phyloP scores from a whole-genome alignment of 192 early-diverging fungal genomes.

The Lobulomyces angularis region DNA sequence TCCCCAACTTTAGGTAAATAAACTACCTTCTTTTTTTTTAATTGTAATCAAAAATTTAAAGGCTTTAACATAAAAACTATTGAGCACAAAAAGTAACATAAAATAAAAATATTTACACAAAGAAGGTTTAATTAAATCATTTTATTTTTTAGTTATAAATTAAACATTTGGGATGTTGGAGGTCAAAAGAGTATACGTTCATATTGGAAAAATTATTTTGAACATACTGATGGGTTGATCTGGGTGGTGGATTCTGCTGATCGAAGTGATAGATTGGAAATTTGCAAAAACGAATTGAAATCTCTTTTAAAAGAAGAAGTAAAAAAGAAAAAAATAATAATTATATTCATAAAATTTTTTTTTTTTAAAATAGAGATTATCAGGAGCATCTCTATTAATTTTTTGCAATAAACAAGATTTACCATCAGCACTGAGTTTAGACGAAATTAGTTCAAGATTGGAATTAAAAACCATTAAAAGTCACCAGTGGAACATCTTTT shows the following conservation, averaged over 20 bases:
- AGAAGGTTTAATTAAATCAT: background rate
- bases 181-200: constrained; percentile 93
- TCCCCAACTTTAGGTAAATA: constrained; percentile 93
- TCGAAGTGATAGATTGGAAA: constrained; percentile 57
- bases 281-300: constrained; percentile 67
- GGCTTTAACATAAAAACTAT: constrained; percentile 97
- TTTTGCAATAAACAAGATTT: constrained; percentile 99
- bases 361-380: constrained; percentile 45
- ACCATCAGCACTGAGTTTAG: constrained; percentile 55
- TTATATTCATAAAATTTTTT: background rate
- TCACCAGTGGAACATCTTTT: constrained; percentile 87
- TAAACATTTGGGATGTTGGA: constrained; percentile 95
- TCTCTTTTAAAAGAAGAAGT: constrained; percentile 81
- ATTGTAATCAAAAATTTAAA: no score
- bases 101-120: background rate
- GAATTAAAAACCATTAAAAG: constrained; percentile 57
- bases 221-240: constrained; percentile 91
- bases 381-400: constrained; percentile 84
- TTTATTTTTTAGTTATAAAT: constrained; percentile 44
- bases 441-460: constrained; percentile 61
- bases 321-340: background rate
- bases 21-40: no score
- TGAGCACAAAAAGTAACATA: constrained; percentile 57
- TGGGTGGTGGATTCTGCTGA: constrained; percentile 98
- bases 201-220: constrained; percentile 99